Conservation (phyloP, 306 rosid species). For the Styphnolobium japonicum region DNA sequence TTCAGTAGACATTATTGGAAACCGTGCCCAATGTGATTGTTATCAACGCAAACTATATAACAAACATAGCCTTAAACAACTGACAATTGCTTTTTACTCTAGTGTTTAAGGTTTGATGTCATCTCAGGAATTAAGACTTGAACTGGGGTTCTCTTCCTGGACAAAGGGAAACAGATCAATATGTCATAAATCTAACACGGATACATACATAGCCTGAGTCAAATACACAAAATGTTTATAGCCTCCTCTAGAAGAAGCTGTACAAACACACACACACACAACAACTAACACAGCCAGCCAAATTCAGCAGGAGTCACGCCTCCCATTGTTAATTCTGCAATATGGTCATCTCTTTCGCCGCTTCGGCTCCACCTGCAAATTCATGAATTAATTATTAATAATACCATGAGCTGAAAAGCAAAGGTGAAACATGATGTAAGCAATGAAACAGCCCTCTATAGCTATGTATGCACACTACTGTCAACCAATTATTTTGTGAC, state of each 20-base stretch:
- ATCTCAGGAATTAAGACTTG: constrained; percentile 11
- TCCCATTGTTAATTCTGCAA: not conserved
- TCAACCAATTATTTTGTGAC: not conserved
- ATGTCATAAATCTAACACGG: constrained; percentile 15
- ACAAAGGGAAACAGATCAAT: constrained; percentile 12
- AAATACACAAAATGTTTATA: constrained; percentile 28
- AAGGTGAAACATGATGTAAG: not conserved
- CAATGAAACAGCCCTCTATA: not conserved
- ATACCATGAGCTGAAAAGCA: not conserved
- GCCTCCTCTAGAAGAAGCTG: constrained; percentile 40
- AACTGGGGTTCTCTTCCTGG: constrained; percentile 3
- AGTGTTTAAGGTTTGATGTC: not conserved
- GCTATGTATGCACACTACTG: not conserved
- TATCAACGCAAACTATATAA: too few relatives aligned
- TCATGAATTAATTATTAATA: not conserved
- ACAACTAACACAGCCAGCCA: not conserved
- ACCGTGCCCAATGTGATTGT: too few relatives aligned
- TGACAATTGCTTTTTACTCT: not conserved
- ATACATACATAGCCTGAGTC: constrained; percentile 26
- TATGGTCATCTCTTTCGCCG: constrained; percentile 33
- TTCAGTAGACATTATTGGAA: too few relatives aligned
- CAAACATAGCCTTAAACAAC: too few relatives aligned
- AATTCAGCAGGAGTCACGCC: constrained; percentile 8
- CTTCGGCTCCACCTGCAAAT: constrained; percentile 38
- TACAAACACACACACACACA: constrained; percentile 29